These are phyloP conservation scores for Tetraselmis chui DNA, from an alignment of 139 green algal species.

Conservation along the genomic window DNA sequence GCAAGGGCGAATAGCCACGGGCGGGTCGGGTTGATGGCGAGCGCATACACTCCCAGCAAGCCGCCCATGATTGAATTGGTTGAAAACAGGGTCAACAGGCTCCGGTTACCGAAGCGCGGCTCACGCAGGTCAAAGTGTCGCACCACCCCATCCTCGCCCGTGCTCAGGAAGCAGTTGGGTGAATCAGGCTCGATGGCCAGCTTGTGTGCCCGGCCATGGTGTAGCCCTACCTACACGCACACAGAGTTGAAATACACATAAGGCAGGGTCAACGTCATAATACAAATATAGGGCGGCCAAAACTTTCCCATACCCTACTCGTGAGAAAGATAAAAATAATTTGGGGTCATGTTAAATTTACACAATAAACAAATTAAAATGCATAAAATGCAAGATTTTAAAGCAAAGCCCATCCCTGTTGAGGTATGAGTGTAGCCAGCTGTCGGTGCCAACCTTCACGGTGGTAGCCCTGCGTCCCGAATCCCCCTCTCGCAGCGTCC, in stretches of 20 bases:
- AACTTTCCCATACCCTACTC: too few species aligned
- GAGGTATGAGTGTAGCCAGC: too few species aligned
- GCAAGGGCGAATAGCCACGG: conserved; percentile 38
- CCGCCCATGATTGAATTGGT: conserved; percentile 11
- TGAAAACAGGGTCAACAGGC: not conserved
- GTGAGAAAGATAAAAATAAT: too few species aligned
- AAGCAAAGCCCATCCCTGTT: too few species aligned
- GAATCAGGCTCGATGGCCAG: conserved; percentile 30
- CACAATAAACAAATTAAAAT: too few species aligned
- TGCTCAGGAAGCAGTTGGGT: conserved; percentile 35
- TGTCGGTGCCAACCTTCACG: too few species aligned
- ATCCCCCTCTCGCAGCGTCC: not conserved
- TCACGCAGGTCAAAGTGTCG: conserved; percentile 35
- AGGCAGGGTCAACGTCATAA: too few species aligned
- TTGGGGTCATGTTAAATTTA: too few species aligned
- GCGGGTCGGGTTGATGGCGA: conserved; percentile 31
- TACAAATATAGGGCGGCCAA: too few species aligned
- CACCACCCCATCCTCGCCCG: conserved; percentile 50
- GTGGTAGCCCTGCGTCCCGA: not conserved
- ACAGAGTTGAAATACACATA: not conserved
- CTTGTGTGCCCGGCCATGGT: conserved; percentile 44
- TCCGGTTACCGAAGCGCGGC: not conserved
- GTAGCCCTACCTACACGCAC: not conserved
- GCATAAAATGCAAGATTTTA: too few species aligned
- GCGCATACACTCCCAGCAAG: conserved; percentile 19